Evolutionary conservation across 257 asterid species (phyloP).

Genomic region (Przewalskia tangutica): DNA sequence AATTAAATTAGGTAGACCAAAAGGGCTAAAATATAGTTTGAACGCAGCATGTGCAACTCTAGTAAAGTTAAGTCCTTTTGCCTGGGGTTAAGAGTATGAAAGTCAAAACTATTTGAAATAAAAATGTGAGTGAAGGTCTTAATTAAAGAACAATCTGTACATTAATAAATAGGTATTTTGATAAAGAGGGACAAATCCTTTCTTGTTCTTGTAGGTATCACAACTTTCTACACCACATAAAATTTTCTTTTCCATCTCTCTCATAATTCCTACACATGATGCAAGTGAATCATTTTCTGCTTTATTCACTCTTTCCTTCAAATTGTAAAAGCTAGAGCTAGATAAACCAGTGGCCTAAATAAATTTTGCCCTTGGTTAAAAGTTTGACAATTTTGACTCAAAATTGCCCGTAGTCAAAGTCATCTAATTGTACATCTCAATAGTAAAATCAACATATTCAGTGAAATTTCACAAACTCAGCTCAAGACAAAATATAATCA

Average conservation of each 20-base stretch:
- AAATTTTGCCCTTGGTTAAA: background rate
- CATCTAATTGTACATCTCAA: too few species aligned
- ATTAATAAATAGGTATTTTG: too few species aligned
- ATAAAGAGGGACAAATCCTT: too few species aligned
- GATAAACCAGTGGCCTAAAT: background rate
- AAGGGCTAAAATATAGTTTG: too few species aligned
- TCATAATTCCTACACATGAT: background rate
- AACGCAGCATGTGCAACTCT: too few species aligned
- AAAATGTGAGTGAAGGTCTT: background rate
- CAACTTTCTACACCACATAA: background rate
- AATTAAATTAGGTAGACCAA: too few species aligned
- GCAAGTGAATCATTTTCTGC: background rate
- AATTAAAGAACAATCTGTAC: background rate
- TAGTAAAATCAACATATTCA: background rate
- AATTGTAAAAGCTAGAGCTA: background rate
- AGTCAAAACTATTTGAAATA: too few species aligned
- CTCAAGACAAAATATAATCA: too few species aligned
- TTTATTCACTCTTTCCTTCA: background rate
- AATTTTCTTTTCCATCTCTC: background rate
- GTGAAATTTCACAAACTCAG: too few species aligned
- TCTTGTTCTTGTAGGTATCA: background rate
- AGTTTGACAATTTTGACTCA: background rate
- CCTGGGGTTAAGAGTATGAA: too few species aligned
- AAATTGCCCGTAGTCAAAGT: background rate
- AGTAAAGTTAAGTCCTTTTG: too few species aligned